Base-by-base conservation (phyloP, 2,329 filamentous ascomycete species). In the Hortaea sp. region DNA sequence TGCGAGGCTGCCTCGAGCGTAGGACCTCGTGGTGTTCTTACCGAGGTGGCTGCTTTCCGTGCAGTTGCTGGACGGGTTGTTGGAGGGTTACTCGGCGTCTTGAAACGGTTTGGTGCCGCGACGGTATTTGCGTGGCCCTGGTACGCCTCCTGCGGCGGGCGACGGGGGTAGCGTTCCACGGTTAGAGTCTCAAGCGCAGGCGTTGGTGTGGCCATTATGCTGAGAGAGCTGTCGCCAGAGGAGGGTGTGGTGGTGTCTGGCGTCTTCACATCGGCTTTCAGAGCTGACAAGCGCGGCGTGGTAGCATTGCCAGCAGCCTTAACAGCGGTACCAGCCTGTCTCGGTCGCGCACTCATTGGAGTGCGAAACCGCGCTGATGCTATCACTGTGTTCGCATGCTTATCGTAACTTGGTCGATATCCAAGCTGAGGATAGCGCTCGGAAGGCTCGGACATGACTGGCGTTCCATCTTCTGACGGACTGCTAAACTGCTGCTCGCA, bases 11-110 rank as follows among this genome's bases (percentile, higher is more conserved):
- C 2, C n/a, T 9, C n/a, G 9, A 35, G 32, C 32, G 32, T 4
- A 9, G 32, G 9, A 35, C 9, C 32, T 20, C 20, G 20, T 20
- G 20, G 20, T 20, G 20, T 20, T 20, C 20, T n/a, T 35, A 4
- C 32, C n/a, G 32, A n/a, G 9, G 32, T 53, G 38, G 62, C 40
- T 35, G 32, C 32, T 35, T 35, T 35, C 32, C n/a, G 32, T n/a
- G 32, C 32, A 9, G 32, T 35, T 9, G 32, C 32, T 9, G 32
- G 9, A 9, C 4, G 32, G 7, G 9, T 35, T 35, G 32, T 35
- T 13, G 37, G 3, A 13, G 54, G 49, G 49, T 56, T 61, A 41
- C 48, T 47, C 5, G 48, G 48, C 13, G 46, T 48, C 9, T 37
- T 41, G 42, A 44, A 48, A 6, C 45, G 29, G 6, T 9, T 7